phyloP scores from a whole-genome alignment of 2,329 filamentous ascomycete genomes.

The Cytospora piceae region DNA sequence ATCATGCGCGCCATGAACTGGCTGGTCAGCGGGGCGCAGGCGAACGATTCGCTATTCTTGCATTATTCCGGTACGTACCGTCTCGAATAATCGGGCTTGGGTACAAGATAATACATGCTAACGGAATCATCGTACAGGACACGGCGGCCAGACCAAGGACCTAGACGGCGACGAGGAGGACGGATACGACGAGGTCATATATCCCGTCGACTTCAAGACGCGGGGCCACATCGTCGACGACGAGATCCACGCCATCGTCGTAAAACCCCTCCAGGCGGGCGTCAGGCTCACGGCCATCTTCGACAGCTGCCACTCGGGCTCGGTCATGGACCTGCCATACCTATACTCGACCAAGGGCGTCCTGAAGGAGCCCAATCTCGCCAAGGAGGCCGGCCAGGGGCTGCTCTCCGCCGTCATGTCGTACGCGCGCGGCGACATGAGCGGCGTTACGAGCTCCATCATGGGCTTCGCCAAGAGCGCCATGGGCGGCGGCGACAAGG shows the following conservation, averaged over 20 bases:
- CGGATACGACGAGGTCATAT: conserved; percentile 78
- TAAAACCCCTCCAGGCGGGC: conserved; percentile 75
- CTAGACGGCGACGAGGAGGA: conserved; percentile 77
- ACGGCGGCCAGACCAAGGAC: conserved; percentile 76
- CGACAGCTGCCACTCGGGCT: conserved; percentile 80
- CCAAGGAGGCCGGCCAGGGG: conserved; percentile 77
- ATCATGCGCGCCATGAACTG: conserved; percentile 76
- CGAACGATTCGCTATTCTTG: conserved; percentile 78
- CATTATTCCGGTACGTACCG: conserved; percentile 67
- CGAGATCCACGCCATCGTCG: conserved; percentile 78
- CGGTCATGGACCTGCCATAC: conserved; percentile 76
- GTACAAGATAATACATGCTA: neutral
- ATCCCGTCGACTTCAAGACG: conserved; percentile 72
- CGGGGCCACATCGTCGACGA: conserved; percentile 79
- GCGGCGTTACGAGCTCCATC: conserved; percentile 78
- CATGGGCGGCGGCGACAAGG: conserved; percentile 72
- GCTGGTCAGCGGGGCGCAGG: conserved; percentile 71
- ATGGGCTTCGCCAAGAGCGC: conserved; percentile 88
- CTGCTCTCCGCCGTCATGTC: conserved; percentile 73
- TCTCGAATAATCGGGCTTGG: accelerated
- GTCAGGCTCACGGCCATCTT: conserved; percentile 85
- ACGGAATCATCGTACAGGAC: conserved; percentile 50
- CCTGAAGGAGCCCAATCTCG: conserved; percentile 79
- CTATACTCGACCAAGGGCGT: conserved; percentile 80
- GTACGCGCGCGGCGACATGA: conserved; percentile 83